Percentiles rank a stretch among this genome's conserved stretches.
These are phyloP conservation scores for Panaeolus papilionaceus DNA, from an alignment of 768 basidiomycete genomes.

Conservation along the genomic window DNA sequence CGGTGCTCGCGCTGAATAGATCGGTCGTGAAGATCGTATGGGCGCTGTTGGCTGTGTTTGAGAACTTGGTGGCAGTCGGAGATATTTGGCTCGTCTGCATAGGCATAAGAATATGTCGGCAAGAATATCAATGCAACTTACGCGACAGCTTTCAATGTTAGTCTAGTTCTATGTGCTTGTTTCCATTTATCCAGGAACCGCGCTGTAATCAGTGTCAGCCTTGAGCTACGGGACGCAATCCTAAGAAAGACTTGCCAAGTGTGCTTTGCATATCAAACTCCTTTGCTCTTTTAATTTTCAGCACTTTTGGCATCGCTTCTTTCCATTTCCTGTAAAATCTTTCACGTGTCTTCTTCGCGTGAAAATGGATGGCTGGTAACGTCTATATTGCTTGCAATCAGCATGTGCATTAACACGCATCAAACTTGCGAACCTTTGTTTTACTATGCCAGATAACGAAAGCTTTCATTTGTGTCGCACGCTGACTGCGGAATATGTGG, in stretches of 20 bases:
- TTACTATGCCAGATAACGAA: constrained; percentile 67
- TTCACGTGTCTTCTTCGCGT: constrained; percentile 63
- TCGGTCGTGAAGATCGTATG: constrained; percentile 29
- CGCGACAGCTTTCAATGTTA: constrained; percentile 84
- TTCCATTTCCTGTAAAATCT: constrained; percentile 74
- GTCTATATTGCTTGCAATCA: constrained; percentile 48
- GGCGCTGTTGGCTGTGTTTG: constrained; percentile 41
- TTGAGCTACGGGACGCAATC: constrained; percentile 1
- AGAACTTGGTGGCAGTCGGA: constrained; percentile 69
- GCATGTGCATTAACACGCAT: background rate
- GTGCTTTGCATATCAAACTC: constrained; percentile 60
- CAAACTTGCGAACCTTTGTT: background rate
- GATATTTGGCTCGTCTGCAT: constrained; percentile 80
- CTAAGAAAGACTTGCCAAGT: constrained; percentile 53
- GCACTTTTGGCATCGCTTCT: constrained; percentile 70
- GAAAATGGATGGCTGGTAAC: constrained; percentile 80
- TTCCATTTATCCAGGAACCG: constrained; percentile 68
- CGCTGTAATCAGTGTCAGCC: constrained; percentile 39
- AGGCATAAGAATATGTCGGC: constrained; percentile 13
- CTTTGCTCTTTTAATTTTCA: constrained; percentile 69
- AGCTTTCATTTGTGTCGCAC: constrained; percentile 65
- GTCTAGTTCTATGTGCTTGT: constrained; percentile 70
- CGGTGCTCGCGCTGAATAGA: constrained; percentile 23
- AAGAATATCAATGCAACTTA: constrained; percentile 47
- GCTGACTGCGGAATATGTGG: constrained; percentile 62